phyloP scores from a whole-genome alignment of 768 basidiomycete genomes.

The Lactarius pseudohatsudake region DNA sequence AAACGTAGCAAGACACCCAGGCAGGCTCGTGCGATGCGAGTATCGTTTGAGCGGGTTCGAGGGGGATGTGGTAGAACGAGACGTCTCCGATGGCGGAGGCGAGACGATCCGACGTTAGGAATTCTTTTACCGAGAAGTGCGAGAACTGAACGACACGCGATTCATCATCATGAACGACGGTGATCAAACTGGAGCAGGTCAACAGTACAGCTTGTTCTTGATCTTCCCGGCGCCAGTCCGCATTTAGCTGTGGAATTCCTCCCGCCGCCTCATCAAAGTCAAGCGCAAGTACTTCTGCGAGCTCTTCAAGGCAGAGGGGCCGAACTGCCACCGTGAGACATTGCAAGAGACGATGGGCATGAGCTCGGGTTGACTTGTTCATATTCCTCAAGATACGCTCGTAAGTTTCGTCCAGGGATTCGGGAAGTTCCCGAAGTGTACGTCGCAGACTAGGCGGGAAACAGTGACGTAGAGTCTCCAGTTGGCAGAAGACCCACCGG shows the following conservation, averaged over 20 bases:
- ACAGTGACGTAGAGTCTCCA: neutral
- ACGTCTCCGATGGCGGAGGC: neutral
- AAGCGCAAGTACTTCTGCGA: neutral
- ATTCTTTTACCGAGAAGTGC: slow-evolving; percentile 1
- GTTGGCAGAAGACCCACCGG: neutral
- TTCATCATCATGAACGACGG: neutral
- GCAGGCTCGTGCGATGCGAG: neutral
- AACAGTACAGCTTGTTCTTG: neutral
- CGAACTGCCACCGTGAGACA: neutral
- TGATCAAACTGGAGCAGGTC: neutral
- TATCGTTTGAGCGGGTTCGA: neutral
- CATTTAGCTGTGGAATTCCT: neutral
- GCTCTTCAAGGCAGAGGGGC: neutral
- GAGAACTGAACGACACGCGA: neutral
- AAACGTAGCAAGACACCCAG: neutral
- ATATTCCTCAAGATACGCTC: neutral
- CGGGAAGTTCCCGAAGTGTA: neutral
- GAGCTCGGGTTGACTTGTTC: neutral
- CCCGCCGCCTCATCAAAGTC: neutral
- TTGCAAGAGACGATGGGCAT: neutral
- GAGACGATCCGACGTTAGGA: neutral
- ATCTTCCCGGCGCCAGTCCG: neutral
- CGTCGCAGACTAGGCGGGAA: neutral
- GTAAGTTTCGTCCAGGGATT: neutral
- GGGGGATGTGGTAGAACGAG: neutral